A percentile compares a stretch with the other conserved stretches of the same genome.
Conservation (phyloP, 306 rosid genomes). For the Castanea crenata region DNA sequence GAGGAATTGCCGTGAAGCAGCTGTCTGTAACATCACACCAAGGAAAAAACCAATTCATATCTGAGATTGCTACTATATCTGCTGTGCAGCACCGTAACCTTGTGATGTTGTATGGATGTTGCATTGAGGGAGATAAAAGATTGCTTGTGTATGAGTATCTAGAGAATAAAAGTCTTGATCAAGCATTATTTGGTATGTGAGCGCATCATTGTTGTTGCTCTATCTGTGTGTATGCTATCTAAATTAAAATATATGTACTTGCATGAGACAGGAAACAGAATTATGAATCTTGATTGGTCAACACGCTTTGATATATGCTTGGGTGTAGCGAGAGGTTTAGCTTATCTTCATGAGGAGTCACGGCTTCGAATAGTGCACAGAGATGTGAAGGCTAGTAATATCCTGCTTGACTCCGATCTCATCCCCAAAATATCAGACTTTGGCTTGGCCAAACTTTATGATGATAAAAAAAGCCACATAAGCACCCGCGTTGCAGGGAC, state of each 20-base stretch:
- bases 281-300: conserved; percentile 55
- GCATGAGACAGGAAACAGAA: conserved; percentile 37
- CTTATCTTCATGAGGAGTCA: conserved; percentile 83
- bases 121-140: conserved; percentile 62
- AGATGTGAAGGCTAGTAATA: conserved; percentile 84
- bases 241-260: neutral
- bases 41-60: conserved; percentile 75
- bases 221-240: neutral
- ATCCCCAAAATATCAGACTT: conserved; percentile 81
- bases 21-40: conserved; percentile 73
- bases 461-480: conserved; percentile 72
- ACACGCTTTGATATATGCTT: conserved; percentile 65
- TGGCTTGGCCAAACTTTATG: conserved; percentile 80
- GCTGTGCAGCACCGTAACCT: conserved; percentile 85
- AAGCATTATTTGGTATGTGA: conserved; percentile 73
- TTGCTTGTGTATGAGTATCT: conserved; percentile 83
- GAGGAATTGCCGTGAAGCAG: conserved; percentile 79
- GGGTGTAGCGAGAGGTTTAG: conserved; percentile 77
- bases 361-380: conserved; percentile 69
- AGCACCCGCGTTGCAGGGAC: conserved; percentile 88
- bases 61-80: conserved; percentile 85
- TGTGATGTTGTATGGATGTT: conserved; percentile 74
- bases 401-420: conserved; percentile 63
- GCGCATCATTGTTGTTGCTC: neutral
- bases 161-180: conserved; percentile 84